Percentiles rank a stretch among this genome's conserved stretches.
phyloP scores from a whole-genome alignment of 1,284 basidiomycete genomes.

The Coriolopsis trogii region DNA sequence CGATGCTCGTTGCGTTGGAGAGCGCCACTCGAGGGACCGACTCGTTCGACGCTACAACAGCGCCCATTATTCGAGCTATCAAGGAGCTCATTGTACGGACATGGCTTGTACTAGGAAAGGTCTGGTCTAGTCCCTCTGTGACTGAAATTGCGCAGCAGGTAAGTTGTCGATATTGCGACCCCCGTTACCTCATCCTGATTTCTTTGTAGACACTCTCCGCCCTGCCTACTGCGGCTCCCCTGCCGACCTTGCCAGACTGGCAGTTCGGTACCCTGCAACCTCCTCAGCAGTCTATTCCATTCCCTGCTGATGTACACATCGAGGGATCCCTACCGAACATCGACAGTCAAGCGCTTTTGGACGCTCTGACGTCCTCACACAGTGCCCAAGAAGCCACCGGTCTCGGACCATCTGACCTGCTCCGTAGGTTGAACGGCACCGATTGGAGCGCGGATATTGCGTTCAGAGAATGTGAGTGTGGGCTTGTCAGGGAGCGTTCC shows the following conservation, averaged over 20 bases:
- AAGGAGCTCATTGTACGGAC: constrained; percentile 66
- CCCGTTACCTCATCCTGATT: neutral
- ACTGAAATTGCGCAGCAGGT: constrained; percentile 61
- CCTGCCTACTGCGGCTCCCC: constrained; percentile 11
- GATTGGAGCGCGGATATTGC: constrained; percentile 81
- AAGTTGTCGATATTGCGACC: constrained; percentile 11
- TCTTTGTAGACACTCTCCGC: constrained; percentile 16
- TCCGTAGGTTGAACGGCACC: constrained; percentile 48
- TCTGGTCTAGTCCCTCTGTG: constrained; percentile 70
- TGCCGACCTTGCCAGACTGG: constrained; percentile 27
- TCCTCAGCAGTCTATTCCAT: constrained; percentile 38
- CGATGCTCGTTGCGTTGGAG: constrained; percentile 85
- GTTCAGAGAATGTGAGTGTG: constrained; percentile 71
- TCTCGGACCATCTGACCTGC: constrained; percentile 58
- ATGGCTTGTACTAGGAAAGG: constrained; percentile 70
- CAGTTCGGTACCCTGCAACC: constrained; percentile 40
- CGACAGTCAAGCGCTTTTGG: constrained; percentile 57
- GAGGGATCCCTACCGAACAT: constrained; percentile 42
- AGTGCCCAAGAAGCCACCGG: constrained; percentile 66
- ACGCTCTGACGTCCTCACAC: constrained; percentile 51
- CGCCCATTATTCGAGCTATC: constrained; percentile 58
- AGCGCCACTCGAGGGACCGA: constrained; percentile 49
- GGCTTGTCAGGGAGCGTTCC: no score
- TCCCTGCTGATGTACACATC: constrained; percentile 30
- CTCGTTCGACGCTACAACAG: constrained; percentile 40